Percentiles rank a stretch among this genome's conserved stretches.
phyloP scores from a whole-genome alignment of 2,329 filamentous ascomycete genomes.

The Trichophyton rubrum region DNA sequence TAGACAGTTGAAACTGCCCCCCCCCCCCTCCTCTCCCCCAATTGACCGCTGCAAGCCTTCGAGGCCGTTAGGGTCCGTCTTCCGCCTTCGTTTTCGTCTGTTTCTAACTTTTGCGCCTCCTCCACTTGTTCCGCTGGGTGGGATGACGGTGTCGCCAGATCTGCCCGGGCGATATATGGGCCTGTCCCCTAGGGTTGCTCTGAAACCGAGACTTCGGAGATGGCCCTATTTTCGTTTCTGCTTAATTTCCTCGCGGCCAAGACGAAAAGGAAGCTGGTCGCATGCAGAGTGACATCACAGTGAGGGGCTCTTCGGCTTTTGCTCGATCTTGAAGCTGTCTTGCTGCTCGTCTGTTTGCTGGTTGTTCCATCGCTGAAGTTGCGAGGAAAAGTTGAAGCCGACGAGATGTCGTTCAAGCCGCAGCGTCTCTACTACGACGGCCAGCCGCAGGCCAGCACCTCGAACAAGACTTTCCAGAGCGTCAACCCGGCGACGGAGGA shows the following conservation, averaged over 20 bases:
- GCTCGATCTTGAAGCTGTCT: not conserved
- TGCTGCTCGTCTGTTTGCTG: not conserved
- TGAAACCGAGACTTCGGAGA: not conserved
- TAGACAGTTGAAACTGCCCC: too few relatives aligned
- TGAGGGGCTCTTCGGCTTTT: not conserved
- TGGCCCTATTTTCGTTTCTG: not conserved
- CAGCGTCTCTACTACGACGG: slow-evolving; percentile 59
- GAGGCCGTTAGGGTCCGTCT: not conserved
- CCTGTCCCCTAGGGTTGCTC: not conserved
- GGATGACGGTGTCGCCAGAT: not conserved
- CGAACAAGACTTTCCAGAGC: slow-evolving; percentile 53
- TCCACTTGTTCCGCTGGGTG: not conserved
- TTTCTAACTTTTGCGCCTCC: not conserved
- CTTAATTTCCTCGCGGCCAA: not conserved
- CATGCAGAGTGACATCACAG: not conserved
- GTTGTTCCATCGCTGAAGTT: not conserved
- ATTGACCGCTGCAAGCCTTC: not conserved
- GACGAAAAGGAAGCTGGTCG: not conserved
- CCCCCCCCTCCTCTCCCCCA: too few relatives aligned
- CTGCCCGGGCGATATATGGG: not conserved
- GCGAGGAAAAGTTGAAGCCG: too few relatives aligned
- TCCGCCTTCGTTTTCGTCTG: not conserved
- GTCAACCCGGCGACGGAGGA: slow-evolving; percentile 61
- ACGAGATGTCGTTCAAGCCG: not conserved
- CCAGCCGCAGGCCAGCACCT: slow-evolving; percentile 48